These are phyloP conservation scores for Auriscalpium microsporum DNA, from an alignment of 768 basidiomycete species.

Conservation along the genomic window DNA sequence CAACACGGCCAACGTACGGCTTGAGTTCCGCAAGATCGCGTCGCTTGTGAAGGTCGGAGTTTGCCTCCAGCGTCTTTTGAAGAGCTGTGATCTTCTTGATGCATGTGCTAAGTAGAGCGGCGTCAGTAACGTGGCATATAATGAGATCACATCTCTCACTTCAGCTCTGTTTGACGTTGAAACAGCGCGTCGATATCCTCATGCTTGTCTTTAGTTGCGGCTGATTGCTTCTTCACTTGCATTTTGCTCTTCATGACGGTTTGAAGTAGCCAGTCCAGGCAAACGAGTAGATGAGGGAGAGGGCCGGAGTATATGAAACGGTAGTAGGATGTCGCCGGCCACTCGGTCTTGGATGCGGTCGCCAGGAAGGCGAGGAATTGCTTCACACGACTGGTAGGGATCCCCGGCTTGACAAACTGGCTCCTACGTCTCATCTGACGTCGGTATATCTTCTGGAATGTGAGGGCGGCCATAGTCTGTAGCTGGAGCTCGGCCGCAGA, in stretches of 20 bases:
- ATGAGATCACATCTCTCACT: background rate
- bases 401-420: constrained; percentile 1
- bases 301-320: constrained; percentile 11
- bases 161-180: constrained; percentile 3
- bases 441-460: constrained; percentile 3
- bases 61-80: background rate
- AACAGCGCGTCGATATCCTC: constrained; percentile 9
- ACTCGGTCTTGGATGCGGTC: background rate
- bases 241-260: constrained; percentile 2
- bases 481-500: background rate
- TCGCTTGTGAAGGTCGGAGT: background rate
- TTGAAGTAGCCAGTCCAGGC: constrained; percentile 1
- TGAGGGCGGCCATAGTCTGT: constrained; percentile 1
- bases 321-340: constrained; percentile 7
- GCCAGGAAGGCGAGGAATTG: constrained; percentile 3
- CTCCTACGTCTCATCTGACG: background rate
- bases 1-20: background rate
- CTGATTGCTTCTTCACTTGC: constrained; percentile 2
- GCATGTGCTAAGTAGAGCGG: background rate
- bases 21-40: background rate
- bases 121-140: no score
- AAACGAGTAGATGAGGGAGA: constrained; percentile 10
- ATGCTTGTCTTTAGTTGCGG: background rate
- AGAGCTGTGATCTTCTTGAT: background rate
- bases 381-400: constrained; percentile 1